phyloP scores from a whole-genome alignment of 345 rosid genomes.

The Theobroma cacao region DNA sequence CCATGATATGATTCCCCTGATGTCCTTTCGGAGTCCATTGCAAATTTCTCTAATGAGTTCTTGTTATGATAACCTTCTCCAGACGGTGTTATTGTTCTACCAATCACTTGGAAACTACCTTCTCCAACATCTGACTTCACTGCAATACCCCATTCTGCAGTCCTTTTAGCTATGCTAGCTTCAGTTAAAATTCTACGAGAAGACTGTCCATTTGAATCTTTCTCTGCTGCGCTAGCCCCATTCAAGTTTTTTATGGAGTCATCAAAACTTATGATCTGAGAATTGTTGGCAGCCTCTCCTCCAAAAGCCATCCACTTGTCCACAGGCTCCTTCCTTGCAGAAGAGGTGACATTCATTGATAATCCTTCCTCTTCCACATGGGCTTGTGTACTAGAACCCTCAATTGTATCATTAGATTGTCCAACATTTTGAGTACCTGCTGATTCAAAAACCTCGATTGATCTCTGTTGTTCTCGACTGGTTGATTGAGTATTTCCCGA shows the following conservation, averaged over 20 bases:
- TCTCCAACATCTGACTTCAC: slow-evolving; percentile 48
- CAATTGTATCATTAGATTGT: background rate
- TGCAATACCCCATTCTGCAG: slow-evolving; percentile 87
- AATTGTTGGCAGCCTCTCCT: slow-evolving; percentile 13
- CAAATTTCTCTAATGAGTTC: slow-evolving; percentile 30
- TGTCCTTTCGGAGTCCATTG: slow-evolving; percentile 44
- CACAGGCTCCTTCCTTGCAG: slow-evolving; percentile 19
- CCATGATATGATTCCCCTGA: slow-evolving; percentile 56
- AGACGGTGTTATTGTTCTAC: slow-evolving; percentile 13
- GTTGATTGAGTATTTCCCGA: background rate
- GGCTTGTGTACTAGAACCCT: slow-evolving; percentile 14
- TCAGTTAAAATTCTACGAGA: slow-evolving; percentile 29
- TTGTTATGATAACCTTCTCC: slow-evolving; percentile 46
- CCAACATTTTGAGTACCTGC: slow-evolving; percentile 16
- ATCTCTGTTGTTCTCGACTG: slow-evolving; percentile 18
- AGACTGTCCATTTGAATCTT: slow-evolving; percentile 10
- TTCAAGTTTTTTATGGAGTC: slow-evolving; percentile 17
- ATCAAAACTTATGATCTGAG: slow-evolving; percentile 3
- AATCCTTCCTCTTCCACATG: slow-evolving; percentile 11
- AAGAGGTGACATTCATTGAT: slow-evolving; percentile 7
- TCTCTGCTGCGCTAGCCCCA: background rate
- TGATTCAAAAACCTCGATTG: slow-evolving; percentile 38
- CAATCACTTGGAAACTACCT: slow-evolving; percentile 43
- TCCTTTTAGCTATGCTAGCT: slow-evolving; percentile 60
- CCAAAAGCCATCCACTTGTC: slow-evolving; percentile 80